Conservation (phyloP, 768 basidiomycete species). For the Pleurotus citrinopileatus region DNA sequence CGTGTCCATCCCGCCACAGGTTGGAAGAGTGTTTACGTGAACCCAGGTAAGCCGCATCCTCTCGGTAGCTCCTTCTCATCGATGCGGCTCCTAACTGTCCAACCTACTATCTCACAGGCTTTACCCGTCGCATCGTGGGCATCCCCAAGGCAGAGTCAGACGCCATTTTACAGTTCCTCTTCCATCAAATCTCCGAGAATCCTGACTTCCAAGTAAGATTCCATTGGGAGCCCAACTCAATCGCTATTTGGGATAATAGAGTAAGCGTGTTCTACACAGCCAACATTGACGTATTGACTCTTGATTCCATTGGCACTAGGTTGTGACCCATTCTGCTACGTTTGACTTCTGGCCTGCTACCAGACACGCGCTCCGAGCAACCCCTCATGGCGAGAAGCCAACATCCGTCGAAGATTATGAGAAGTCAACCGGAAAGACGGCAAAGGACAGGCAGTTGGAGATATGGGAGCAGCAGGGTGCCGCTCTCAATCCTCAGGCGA, state of each 20-base stretch:
- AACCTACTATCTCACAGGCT: constrained; percentile 40
- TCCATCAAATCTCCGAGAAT: constrained; percentile 66
- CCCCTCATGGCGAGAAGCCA: constrained; percentile 79
- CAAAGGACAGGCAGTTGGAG: constrained; percentile 72
- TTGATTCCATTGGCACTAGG: constrained; percentile 29
- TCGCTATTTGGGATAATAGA: constrained; percentile 89
- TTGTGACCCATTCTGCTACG: constrained; percentile 75
- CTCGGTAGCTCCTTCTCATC: background rate
- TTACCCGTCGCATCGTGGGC: constrained; percentile 76
- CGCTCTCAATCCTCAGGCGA: constrained; percentile 25
- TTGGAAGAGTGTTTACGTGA: constrained; percentile 82
- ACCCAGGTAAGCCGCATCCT: constrained; percentile 52
- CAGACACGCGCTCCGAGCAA: constrained; percentile 77
- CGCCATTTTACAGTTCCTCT: constrained; percentile 64
- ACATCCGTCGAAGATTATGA: constrained; percentile 75
- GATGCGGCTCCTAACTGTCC: background rate
- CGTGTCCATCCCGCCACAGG: constrained; percentile 84
- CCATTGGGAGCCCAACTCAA: constrained; percentile 71
- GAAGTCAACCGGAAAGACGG: constrained; percentile 56
- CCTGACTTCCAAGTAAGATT: constrained; percentile 75
- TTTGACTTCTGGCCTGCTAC: constrained; percentile 81
- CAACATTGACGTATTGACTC: background rate
- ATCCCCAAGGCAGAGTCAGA: constrained; percentile 85
- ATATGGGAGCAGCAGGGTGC: constrained; percentile 69
- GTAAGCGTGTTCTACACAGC: constrained; percentile 31